Base-by-base conservation (phyloP, 306 rosid species). In the Chamaecrista fasciculata region DNA sequence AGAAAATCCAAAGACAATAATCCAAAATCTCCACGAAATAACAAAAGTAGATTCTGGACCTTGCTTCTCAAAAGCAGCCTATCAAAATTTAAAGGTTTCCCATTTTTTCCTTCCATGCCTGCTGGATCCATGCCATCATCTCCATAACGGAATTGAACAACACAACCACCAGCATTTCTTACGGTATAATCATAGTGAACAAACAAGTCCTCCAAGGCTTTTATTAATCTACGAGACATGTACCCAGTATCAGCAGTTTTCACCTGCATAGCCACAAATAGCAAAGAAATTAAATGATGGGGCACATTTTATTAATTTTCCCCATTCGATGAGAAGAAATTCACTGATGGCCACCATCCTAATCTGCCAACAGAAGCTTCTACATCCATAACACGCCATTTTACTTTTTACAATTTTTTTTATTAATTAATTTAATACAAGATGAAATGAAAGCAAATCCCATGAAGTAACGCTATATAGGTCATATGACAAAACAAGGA, bases 211-310 rank as follows among this genome's bases (percentile, higher is more conserved):
- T 93, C 98, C 36, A 93, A 63, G 62, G 92, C 83, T 81, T 93
- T 93, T 58, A 91, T 88, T 78, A 93, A 82, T 73, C 91, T 84
- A 71, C 98, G 97, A 24, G 98, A 93, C 98, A 93, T 88, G 68
- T 93, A 93, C 49, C 98, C 98, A 47, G 97, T 90, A 53, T 93
- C 98, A 61, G 98, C 98, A 69, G 98, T 93, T 93, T 93, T 93
- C 40, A 93, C 98, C 96, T 93, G 86, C 76, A 85, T 23, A 55
- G 34, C 31, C 55, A 42, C 33, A 74, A 78, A 62, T 29, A 72
- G 56, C 37, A 68, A 29, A 62, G 49, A 65, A 6, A 64, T 74
- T 59, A 19, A n/a, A n/a, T 69, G n/a, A 58, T 24, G 8, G 62
- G 71, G 51, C 55, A 52, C 61, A 57, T 57, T 47, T 2, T 31